Base-by-base conservation (phyloP, 805 yeast genomes). In the Suhomyces vadensis region DNA sequence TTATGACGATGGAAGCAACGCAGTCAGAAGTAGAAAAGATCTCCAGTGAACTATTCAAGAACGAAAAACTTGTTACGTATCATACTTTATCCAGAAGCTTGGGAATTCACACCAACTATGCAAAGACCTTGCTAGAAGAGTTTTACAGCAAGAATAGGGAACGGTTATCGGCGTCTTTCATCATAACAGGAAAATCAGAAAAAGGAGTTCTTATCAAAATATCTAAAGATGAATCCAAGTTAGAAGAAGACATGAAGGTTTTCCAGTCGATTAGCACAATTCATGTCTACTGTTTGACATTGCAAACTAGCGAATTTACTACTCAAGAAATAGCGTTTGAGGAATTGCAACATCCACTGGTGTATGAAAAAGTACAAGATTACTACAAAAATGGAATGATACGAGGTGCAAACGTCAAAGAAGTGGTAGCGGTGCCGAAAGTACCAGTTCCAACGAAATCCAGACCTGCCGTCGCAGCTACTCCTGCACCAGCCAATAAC, bases 1-100 rank as follows among this genome's bases (percentile, higher is more conserved):
- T n/a, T 7, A 65, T 63, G 69, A 67, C 72, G 13, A 67, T 65
- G 71, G 64, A 57, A 33, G 58, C 61, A 7, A 36, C 62, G 9
- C 45, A 49, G 27, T 46, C 47, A 19, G 65, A 68, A 46, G 60
- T 62, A 19, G 67, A 65, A 42, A 63, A 57, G 45, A 43, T 71
- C 24, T 55, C 73, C 7, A 38, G 47, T n/a, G 56, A 53, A 36
- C 38, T 65, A 13, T 52, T 63, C 44, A 51, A 55, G 41, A 42
- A 56, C 3, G 49, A 53, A 16, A 48, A 47, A 24, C 57, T 59
- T 2, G 69, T 73, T 35, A 74, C 77, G 1, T 78, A 73, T 50
- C 69, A 69, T 38, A 56, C 68, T 6, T 60, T 75, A 6, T 61
- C 79, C 3, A 60, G 79, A 36, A 63, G 61, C 6, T 52, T 74